A percentile compares a stretch with the other conserved stretches of the same genome.
These are phyloP conservation scores for Citrullus amarus DNA, from an alignment of 306 rosid species.

Conservation along the genomic window DNA sequence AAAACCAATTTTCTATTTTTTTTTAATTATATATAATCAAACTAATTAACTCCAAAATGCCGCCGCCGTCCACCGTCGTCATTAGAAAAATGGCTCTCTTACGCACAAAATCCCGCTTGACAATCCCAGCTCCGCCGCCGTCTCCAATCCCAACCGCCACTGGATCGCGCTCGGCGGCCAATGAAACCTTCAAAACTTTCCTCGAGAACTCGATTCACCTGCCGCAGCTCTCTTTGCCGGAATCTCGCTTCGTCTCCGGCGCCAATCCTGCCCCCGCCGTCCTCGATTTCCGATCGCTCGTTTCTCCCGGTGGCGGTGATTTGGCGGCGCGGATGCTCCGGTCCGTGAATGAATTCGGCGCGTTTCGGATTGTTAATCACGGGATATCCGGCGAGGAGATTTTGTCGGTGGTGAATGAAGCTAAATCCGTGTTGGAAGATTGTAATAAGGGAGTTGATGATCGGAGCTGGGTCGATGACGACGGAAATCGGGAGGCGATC, in stretches of 20 bases:
- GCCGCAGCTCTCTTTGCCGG: constrained; percentile 46
- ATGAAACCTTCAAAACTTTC: constrained; percentile 34
- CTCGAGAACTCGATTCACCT: constrained; percentile 35
- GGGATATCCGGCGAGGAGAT: constrained; percentile 41
- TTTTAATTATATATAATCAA: background rate
- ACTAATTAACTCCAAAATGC: background rate
- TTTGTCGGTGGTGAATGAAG: constrained; percentile 25
- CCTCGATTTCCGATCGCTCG: constrained; percentile 34
- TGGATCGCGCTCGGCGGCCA: constrained; percentile 62
- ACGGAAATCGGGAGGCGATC: constrained; percentile 24
- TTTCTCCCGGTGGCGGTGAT: background rate
- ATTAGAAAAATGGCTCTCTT: constrained; percentile 18
- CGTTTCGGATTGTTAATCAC: constrained; percentile 44
- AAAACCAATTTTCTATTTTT: background rate
- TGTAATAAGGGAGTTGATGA: background rate
- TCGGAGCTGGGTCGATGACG: constrained; percentile 1
- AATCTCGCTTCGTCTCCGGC: background rate
- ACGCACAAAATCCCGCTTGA: constrained; percentile 15
- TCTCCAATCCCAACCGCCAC: constrained; percentile 67
- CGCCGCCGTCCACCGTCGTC: background rate
- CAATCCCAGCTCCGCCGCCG: constrained; percentile 35
- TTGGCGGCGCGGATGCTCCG: constrained; percentile 17
- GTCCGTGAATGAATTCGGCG: constrained; percentile 42
- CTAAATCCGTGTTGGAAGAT: constrained; percentile 16
- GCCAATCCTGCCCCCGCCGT: constrained; percentile 18